Percentiles rank a stretch among this genome's conserved stretches.
phyloP scores from a whole-genome alignment of 2,329 filamentous ascomycete genomes.

The Pseudogymnoascus verrucosus region DNA sequence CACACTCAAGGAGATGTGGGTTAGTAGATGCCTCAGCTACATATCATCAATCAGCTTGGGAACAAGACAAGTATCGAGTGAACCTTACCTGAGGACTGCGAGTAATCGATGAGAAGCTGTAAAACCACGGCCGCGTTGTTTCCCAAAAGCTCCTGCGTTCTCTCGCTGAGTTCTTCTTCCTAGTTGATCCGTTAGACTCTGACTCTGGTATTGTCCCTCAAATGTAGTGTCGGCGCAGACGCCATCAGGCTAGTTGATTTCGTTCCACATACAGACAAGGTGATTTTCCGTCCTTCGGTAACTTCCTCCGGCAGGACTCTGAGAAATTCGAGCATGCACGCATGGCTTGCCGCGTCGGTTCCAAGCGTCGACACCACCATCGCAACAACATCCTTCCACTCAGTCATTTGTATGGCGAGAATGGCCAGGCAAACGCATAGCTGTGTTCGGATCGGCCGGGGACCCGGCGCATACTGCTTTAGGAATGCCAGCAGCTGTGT shows the following conservation, averaged over 20 bases:
- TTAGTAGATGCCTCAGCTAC: conserved; percentile 71
- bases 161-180: conserved; percentile 87
- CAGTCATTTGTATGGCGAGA: conserved; percentile 89
- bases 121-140: conserved; percentile 87
- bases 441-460: conserved; percentile 79
- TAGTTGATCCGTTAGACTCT: conserved; percentile 49
- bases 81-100: conserved; percentile 78
- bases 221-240: conserved; percentile 27
- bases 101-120: conserved; percentile 78
- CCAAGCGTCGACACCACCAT: conserved; percentile 74
- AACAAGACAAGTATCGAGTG: not conserved
- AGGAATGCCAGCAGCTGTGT: conserved; percentile 77
- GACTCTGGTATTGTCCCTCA: conserved; percentile 29
- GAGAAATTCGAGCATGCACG: conserved; percentile 90
- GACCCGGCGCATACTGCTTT: conserved; percentile 71
- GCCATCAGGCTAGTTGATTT: conserved; percentile 39
- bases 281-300: conserved; percentile 98
- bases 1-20: conserved; percentile 85
- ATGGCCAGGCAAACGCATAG: conserved; percentile 92
- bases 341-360: conserved; percentile 66
- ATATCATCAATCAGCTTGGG: conserved; percentile 19
- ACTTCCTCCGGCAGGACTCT: conserved; percentile 97
- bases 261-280: conserved; percentile 88
- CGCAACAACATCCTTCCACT: conserved; percentile 87
- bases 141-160: conserved; percentile 82